phyloP scores from a whole-genome alignment of 106 monocot genomes.

The Vanilla planifolia region DNA sequence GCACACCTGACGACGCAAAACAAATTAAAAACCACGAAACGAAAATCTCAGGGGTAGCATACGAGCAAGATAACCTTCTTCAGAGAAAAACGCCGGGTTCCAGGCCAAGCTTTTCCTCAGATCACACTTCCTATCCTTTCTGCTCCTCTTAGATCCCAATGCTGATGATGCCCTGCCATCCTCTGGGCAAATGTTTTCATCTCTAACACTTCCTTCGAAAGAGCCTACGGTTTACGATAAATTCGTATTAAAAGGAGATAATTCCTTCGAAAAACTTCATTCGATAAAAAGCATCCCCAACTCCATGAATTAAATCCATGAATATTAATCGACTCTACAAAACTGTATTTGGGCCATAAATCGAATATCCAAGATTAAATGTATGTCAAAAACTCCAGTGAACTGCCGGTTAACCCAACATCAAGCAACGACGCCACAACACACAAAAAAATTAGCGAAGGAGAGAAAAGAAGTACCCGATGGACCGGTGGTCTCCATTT shows the following conservation, averaged over 20 bases:
- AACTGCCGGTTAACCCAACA: no score
- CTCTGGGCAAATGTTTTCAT: constrained; percentile 17
- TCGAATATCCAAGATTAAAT: no score
- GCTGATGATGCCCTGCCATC: not conserved
- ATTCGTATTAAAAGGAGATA: not conserved
- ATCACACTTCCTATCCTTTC: constrained; percentile 32
- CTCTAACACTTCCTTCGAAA: not conserved
- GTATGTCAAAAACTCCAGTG: no score
- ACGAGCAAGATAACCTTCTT: constrained; percentile 50
- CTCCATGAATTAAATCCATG: no score
- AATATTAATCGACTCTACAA: no score
- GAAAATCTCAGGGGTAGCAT: not conserved
- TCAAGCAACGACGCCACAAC: no score
- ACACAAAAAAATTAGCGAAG: no score
- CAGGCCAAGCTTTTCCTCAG: constrained; percentile 87
- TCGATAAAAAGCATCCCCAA: no score
- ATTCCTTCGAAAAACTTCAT: no score
- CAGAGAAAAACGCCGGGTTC: constrained; percentile 91
- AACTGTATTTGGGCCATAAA: no score
- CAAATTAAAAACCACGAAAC: not conserved
- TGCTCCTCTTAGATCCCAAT: constrained; percentile 9
- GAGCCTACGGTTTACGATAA: not conserved
- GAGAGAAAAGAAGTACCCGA: not conserved
- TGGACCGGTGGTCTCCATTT: not conserved
- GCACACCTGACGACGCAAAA: constrained; percentile 47